These are phyloP conservation scores for Monosporascus ibericus DNA, from an alignment of 2,329 filamentous ascomycete species.

Conservation along the genomic window DNA sequence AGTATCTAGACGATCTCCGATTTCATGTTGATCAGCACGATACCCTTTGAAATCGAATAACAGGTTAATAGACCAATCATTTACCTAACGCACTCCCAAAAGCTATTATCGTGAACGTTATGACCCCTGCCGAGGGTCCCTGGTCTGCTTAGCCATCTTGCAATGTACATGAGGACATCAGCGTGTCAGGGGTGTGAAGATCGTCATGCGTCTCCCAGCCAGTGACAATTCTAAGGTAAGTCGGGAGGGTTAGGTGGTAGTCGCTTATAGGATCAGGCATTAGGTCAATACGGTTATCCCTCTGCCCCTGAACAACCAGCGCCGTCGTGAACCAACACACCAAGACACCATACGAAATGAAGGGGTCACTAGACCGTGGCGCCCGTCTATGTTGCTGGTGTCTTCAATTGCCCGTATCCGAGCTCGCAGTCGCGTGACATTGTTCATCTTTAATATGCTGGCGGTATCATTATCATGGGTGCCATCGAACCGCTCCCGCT, in stretches of 20 bases:
- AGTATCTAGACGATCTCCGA: slow-evolving; percentile 52
- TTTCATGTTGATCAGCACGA: neutral
- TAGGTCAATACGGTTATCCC: slow-evolving; percentile 36
- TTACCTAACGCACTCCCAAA: too few relatives aligned
- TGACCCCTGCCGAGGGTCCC: too few relatives aligned
- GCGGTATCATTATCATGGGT: slow-evolving; percentile 28
- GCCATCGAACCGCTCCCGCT: slow-evolving; percentile 27
- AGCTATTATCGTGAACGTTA: too few relatives aligned
- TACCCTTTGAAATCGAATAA: neutral
- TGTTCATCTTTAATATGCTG: slow-evolving; percentile 32
- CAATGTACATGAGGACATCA: too few relatives aligned
- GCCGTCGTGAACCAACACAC: slow-evolving; percentile 28
- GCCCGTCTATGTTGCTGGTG: slow-evolving; percentile 35
- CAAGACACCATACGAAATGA: slow-evolving; percentile 33
- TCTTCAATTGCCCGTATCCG: slow-evolving; percentile 19
- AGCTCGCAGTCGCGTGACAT: slow-evolving; percentile 30
- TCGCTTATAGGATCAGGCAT: neutral
- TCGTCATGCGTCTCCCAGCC: too few relatives aligned
- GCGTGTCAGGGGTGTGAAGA: too few relatives aligned
- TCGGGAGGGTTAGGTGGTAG: too few relatives aligned
- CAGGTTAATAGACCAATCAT: too few relatives aligned
- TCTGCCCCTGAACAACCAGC: slow-evolving; percentile 21
- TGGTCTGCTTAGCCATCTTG: too few relatives aligned
- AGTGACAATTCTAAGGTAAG: too few relatives aligned
- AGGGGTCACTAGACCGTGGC: slow-evolving; percentile 28